A percentile compares a stretch with the other conserved stretches of the same genome.
These are phyloP conservation scores for Colletotrichum eleusines DNA, from an alignment of 2,329 filamentous ascomycete genomes.

Conservation along the genomic window DNA sequence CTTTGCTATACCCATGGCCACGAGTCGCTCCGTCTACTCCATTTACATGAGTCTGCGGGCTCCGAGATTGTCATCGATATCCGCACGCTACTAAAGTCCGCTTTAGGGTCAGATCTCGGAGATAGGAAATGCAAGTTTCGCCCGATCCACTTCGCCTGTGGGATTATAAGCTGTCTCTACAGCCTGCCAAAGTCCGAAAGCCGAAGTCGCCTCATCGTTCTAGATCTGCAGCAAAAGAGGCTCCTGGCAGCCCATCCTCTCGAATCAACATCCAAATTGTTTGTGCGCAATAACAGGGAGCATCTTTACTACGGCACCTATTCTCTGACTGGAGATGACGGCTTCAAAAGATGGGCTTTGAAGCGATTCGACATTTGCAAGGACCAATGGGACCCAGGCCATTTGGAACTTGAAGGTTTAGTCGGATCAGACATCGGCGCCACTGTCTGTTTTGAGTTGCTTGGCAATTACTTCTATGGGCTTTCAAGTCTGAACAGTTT, in stretches of 20 bases:
- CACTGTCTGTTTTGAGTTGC: constrained; percentile 78
- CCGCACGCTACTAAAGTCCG: constrained; percentile 34
- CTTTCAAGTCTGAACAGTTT: constrained; percentile 75
- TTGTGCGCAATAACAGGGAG: constrained; percentile 72
- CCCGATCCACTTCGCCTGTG: constrained; percentile 68
- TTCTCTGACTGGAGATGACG: constrained; percentile 64
- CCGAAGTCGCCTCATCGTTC: constrained; percentile 66
- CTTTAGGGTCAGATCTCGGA: constrained; percentile 12
- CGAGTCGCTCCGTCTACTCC: constrained; percentile 66
- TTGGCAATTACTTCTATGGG: constrained; percentile 75
- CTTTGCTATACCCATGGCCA: constrained; percentile 71
- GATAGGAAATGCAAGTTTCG: constrained; percentile 60
- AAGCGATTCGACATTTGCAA: constrained; percentile 62
- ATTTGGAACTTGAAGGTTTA: constrained; percentile 67
- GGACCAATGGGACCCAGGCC: constrained; percentile 55
- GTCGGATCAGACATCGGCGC: constrained; percentile 74
- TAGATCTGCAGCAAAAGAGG: constrained; percentile 53
- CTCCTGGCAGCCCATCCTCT: constrained; percentile 58
- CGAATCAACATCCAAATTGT: constrained; percentile 66
- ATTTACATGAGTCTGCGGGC: constrained; percentile 63
- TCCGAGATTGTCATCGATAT: constrained; percentile 67
- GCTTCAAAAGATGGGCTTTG: constrained; percentile 73
- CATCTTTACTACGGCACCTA: constrained; percentile 77
- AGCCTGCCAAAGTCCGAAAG: constrained; percentile 53
- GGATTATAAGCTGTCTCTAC: constrained; percentile 69